Evolutionary conservation across 2,329 filamentous ascomycete genomes (phyloP), one percentile per base, ranked within the genome.

Genomic region (Arthroderma sp.): DNA sequence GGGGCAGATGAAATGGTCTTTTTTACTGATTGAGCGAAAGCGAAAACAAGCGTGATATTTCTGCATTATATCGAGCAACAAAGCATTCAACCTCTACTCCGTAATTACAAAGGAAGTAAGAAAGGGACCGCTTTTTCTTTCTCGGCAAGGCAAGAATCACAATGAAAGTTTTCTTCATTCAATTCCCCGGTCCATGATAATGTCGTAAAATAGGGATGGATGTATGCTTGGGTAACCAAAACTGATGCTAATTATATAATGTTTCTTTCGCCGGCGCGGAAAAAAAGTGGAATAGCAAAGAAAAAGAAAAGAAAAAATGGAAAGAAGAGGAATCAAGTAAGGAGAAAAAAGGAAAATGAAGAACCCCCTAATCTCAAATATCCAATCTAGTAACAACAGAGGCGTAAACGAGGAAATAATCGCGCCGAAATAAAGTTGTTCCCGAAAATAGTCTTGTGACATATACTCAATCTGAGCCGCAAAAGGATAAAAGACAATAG

Each of bases 381-480:
- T 15, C 25, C 44, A 23, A 33, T 51, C 44, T 51, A 51, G 33
- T 51, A 51, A 31, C 5, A 33, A 51, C 3, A 51, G 15, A 35
- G 28, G 25, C 44, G 25, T 51, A 51, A 33, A 17, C 4, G 44
- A 51, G 44, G 44, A 51, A 51, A 51, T 25, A 51, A 51, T 51
- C 44, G 44, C 25, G 44, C 44, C 44, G 44, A 51, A 51, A 51
- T 51, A 51, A 51, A 51, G 44, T 51, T 51, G 44, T 51, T 51
- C 44, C 44, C 44, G 44, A 51, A 51, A 51, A 51, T 51, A 51
- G 44, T 51, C 44, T 33, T 51, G 44, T 51, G 23, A 44, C 41
- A 51, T 51, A 51, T 51, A 51, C 44, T 51, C 44, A 51, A 51
- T 51, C 44, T 51, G 44, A 51, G 44, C 44, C 44, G 44, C 44